A percentile compares a stretch with the other conserved stretches of the same genome.
Evolutionary conservation across 2,329 filamentous ascomycete genomes (phyloP).

Genomic region (Camillea tinctor): DNA sequence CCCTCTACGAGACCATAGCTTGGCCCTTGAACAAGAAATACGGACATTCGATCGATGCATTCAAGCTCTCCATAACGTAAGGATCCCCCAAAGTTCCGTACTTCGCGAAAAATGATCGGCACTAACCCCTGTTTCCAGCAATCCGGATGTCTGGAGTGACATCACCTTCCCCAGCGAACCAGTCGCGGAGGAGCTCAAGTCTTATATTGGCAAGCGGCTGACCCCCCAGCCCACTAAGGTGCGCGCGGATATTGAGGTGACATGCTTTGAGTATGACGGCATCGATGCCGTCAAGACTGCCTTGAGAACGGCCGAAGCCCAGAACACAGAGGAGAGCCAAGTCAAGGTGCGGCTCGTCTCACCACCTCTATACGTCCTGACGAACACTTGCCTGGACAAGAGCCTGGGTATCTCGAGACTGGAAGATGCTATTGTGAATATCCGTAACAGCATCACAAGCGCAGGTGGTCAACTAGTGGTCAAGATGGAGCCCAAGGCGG

Average conservation of each 20-base stretch:
- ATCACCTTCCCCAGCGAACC: slow-evolving; percentile 83
- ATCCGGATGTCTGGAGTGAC: slow-evolving; percentile 94
- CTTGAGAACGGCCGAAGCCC: slow-evolving; percentile 84
- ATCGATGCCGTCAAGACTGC: slow-evolving; percentile 98
- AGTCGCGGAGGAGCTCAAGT: slow-evolving; percentile 85
- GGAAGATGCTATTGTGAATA: slow-evolving; percentile 86
- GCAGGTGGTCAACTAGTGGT: slow-evolving; percentile 79
- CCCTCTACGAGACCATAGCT: slow-evolving; percentile 87
- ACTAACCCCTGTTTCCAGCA: slow-evolving; percentile 48
- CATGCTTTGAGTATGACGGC: slow-evolving; percentile 92
- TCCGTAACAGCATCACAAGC: slow-evolving; percentile 74
- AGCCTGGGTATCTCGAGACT: slow-evolving; percentile 76
- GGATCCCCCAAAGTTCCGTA: slow-evolving; percentile 32
- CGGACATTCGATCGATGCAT: slow-evolving; percentile 93
- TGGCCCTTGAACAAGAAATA: slow-evolving; percentile 99
- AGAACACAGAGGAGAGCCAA: slow-evolving; percentile 88
- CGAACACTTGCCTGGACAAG: slow-evolving; percentile 95
- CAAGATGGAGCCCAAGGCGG: slow-evolving; percentile 99
- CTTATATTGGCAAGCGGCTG: slow-evolving; percentile 94
- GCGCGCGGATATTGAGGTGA: slow-evolving; percentile 94
- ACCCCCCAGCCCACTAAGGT: slow-evolving; percentile 99
- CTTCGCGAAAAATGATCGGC: neutral
- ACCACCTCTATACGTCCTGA: slow-evolving; percentile 93
- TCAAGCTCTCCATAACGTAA: slow-evolving; percentile 98
- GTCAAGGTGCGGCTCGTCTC: slow-evolving; percentile 99